Evolutionary conservation across 2,329 filamentous ascomycete genomes (phyloP), one percentile per base, ranked within the genome.

Genomic region (Remersonia thermophila): DNA sequence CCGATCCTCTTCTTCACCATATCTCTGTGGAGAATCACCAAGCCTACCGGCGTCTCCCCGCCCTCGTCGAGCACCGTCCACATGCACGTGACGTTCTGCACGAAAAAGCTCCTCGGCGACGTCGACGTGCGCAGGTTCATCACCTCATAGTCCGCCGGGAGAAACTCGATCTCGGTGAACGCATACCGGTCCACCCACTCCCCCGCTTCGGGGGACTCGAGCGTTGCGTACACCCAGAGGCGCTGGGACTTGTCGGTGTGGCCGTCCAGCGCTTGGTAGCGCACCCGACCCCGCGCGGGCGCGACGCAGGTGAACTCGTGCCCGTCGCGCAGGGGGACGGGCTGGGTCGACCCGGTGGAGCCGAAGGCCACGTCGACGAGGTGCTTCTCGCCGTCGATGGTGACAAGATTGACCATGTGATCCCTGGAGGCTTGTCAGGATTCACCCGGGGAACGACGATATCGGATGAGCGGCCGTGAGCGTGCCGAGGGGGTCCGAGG

Each of bases 321-420:
- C 12, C 42, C 46, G 30, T 47, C 15, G 1, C 50, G 36, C 4
- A 63, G 47, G 1, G 49, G 55, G 1, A 63, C 34, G 3, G 61
- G 61, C 1, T 41, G 31, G 17, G 49, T 43, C 4, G 59, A 41
- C 7, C 49, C 51, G 43, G 69, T 64, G 36, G 62, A 63, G 14
- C 75, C 76, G 47, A 77, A 79, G 17, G 70, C 74, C 11, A 79
- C 69, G 48, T 80, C 77, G 18, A 71, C 61, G 42, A 69, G 52
- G 49, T 67, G 70, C 29, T 57, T 55, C 30, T 59, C 57, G 16
- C 55, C 53, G 8, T 59, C 55, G 15, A 82, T 61, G 17, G 60
- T 67, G 32, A 78, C 65, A 37, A 80, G 63, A 47, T 73, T 70
- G 36, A 75, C 58, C 61, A 77, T 71, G 51, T 80, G 75, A 11